Evolutionary conservation across 2,329 filamentous ascomycete genomes (phyloP).

Genomic region (Diaporthe sp.): DNA sequence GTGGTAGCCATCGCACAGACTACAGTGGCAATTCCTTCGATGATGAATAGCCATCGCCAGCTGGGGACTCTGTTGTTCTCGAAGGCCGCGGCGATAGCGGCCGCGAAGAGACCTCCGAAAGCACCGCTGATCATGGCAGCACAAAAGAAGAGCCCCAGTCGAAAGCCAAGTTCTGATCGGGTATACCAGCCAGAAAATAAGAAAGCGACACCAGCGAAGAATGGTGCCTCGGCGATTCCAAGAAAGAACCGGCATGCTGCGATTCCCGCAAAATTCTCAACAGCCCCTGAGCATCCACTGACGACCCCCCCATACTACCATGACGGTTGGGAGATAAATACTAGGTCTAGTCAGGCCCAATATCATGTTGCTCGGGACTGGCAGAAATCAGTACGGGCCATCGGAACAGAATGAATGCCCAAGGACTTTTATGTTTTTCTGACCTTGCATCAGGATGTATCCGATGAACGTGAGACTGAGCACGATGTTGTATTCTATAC

Average conservation of each 20-base stretch:
- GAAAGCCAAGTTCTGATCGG: background rate
- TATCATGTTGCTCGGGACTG: constrained; percentile 9
- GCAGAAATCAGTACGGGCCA: background rate
- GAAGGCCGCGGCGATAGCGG: background rate
- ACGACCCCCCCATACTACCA: background rate
- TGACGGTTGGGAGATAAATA: background rate
- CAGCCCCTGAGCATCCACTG: background rate
- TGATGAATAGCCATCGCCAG: constrained; percentile 58
- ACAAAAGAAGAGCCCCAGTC: background rate
- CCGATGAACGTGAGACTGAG: background rate
- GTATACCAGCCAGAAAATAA: background rate
- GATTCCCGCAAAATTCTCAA: background rate
- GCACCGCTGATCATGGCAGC: constrained; percentile 6
- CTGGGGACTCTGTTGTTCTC: constrained; percentile 41
- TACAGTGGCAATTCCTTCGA: constrained; percentile 49
- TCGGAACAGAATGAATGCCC: background rate
- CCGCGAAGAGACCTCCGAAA: background rate
- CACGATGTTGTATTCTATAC: constrained; percentile 4
- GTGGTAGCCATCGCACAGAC: constrained; percentile 3
- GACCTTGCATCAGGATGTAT: constrained; percentile 10
- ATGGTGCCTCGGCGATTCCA: background rate
- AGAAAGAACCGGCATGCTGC: constrained; percentile 4
- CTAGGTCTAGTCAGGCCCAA: constrained; percentile 7
- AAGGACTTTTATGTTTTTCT: background rate
- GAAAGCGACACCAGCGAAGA: background rate